A percentile compares a stretch with the other conserved stretches of the same genome.
These are phyloP conservation scores for Posidonia oceanica DNA, from an alignment of 116 monocot species.

Conservation along the genomic window DNA sequence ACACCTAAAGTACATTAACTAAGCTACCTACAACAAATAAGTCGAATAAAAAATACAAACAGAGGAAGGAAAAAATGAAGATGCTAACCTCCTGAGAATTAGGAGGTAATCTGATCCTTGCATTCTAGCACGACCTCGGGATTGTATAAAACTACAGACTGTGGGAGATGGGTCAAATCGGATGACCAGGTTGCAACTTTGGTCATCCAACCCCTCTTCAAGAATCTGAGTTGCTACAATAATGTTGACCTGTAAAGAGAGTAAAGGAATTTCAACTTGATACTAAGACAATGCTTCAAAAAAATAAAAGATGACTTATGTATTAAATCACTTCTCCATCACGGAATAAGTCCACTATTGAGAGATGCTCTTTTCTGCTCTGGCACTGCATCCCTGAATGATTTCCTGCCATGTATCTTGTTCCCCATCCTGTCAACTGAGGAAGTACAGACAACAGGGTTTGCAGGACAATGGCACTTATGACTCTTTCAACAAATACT, in stretches of 20 bases:
- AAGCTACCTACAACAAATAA: not conserved
- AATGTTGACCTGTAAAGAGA: constrained; percentile 34
- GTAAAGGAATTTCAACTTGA: not conserved
- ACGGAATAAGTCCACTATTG: constrained; percentile 47
- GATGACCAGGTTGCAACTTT: constrained; percentile 63
- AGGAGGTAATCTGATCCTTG: constrained; percentile 48
- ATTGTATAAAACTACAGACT: constrained; percentile 74
- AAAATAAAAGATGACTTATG: not conserved
- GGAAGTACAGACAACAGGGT: constrained; percentile 27
- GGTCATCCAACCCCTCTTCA: constrained; percentile 69
- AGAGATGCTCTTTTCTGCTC: constrained; percentile 36
- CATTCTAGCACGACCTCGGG: constrained; percentile 62
- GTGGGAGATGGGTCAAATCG: constrained; percentile 49
- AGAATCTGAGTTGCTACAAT: constrained; percentile 71
- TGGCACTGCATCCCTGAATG: constrained; percentile 23
- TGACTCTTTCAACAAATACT: constrained; percentile 63
- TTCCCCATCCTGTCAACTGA: constrained; percentile 33
- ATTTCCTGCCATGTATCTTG: constrained; percentile 41
- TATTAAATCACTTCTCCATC: constrained; percentile 34
- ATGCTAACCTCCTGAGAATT: constrained; percentile 24
- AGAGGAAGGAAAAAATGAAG: not conserved
- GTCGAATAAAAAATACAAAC: not conserved
- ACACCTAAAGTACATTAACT: too few species aligned
- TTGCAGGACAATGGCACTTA: constrained; percentile 49
- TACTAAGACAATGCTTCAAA: not conserved